Percentiles rank a stretch among this genome's conserved stretches.
Evolutionary conservation across 2,329 filamentous ascomycete genomes (phyloP).

Genomic region (Ophiognomonia clavigignenti-juglandacearum): DNA sequence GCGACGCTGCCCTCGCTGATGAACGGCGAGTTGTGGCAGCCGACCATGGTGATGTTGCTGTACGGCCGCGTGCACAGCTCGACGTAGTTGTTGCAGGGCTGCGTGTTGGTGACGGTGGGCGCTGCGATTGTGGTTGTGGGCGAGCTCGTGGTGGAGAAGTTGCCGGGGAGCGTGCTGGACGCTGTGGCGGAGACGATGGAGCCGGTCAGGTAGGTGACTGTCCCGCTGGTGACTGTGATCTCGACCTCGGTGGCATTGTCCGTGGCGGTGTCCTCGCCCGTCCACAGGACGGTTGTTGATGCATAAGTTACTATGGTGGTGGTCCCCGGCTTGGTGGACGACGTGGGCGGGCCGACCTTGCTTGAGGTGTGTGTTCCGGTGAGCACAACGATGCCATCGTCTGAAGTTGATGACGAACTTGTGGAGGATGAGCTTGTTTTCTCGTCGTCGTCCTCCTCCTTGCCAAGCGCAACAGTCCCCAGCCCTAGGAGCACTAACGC

Average conservation of each 20-base stretch:
- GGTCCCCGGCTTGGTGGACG: constrained; percentile 40
- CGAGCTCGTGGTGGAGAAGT: constrained; percentile 31
- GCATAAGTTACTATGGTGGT: constrained; percentile 33
- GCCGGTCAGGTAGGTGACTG: constrained; percentile 39
- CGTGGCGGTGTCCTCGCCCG: constrained; percentile 17
- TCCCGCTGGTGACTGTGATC: constrained; percentile 24
- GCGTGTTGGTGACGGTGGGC: constrained; percentile 59
- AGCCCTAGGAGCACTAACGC: constrained; percentile 11
- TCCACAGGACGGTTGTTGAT: constrained; percentile 21
- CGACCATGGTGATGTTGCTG: constrained; percentile 75
- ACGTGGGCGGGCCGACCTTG: constrained; percentile 34
- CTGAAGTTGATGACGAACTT: neutral
- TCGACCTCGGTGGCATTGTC: constrained; percentile 26
- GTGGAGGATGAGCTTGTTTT: neutral
- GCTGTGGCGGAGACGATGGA: constrained; percentile 34
- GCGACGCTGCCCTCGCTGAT: constrained; percentile 64
- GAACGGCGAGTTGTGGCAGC: constrained; percentile 80
- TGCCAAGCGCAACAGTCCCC: constrained; percentile 5
- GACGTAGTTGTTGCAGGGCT: constrained; percentile 72
- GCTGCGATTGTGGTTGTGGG: constrained; percentile 38
- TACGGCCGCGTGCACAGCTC: constrained; percentile 75
- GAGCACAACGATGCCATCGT: constrained; percentile 30
- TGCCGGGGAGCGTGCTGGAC: constrained; percentile 27
- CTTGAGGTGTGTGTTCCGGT: constrained; percentile 26
- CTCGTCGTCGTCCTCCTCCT: neutral